phyloP scores from a whole-genome alignment of 2,329 filamentous ascomycete genomes.

The Penicillium sclerotigenum region DNA sequence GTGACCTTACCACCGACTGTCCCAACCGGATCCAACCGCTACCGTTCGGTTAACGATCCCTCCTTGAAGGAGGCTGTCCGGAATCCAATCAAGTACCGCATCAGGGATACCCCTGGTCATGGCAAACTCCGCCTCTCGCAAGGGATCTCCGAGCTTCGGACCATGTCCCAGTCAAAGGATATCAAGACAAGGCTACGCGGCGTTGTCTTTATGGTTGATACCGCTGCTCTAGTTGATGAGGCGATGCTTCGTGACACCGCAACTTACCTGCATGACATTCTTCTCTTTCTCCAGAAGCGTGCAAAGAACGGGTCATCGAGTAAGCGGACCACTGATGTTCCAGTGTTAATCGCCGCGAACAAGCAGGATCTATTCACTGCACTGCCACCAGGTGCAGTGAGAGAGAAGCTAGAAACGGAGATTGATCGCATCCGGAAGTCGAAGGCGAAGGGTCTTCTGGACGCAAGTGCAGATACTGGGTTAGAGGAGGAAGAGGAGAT shows the following conservation, averaged over 20 bases:
- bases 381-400: constrained; percentile 73
- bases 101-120: constrained; percentile 83
- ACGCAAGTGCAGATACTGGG: constrained; percentile 66
- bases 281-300: constrained; percentile 77
- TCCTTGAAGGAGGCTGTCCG: constrained; percentile 55
- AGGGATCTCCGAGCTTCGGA: constrained; percentile 40
- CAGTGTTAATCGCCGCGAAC: constrained; percentile 84
- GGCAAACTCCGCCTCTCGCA: constrained; percentile 77
- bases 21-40: constrained; percentile 57
- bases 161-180: constrained; percentile 34
- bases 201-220: constrained; percentile 86
- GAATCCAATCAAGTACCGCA: constrained; percentile 38
- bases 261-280: constrained; percentile 80
- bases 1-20: constrained; percentile 55
- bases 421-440: constrained; percentile 73
- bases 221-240: constrained; percentile 57
- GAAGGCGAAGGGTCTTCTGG: constrained; percentile 74
- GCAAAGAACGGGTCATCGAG: constrained; percentile 52
- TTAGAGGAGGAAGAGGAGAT: constrained; percentile 70
- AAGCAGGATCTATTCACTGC: constrained; percentile 96
- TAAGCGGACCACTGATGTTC: constrained; percentile 59
- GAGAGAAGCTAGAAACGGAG: constrained; percentile 72
- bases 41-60: constrained; percentile 64
- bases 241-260: constrained; percentile 66
- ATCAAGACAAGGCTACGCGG: constrained; percentile 55